Percentiles rank a stretch among this genome's conserved stretches.
Conservation (phyloP, 257 asterid genomes). For the Verbascum thapsus region DNA sequence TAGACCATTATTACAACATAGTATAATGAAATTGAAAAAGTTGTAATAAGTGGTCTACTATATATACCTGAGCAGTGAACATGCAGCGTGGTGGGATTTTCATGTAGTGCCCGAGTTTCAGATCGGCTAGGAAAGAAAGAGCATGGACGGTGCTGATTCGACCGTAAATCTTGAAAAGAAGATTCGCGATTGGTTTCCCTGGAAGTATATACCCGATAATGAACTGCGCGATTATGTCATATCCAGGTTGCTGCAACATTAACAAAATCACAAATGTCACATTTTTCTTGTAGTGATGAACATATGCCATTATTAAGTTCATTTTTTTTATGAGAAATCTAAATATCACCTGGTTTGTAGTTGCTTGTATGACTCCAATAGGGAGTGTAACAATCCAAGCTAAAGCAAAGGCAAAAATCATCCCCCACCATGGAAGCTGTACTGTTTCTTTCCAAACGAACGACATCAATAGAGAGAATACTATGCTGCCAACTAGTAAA, state of each 20-base stretch:
- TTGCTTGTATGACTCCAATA: constrained; percentile 91
- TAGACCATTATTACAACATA: too few species aligned
- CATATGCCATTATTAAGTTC: too few species aligned
- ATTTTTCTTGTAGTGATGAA: too few species aligned
- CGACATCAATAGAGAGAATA: constrained; percentile 61
- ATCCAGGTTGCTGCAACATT: constrained; percentile 86
- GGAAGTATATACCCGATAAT: constrained; percentile 84
- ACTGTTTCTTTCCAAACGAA: constrained; percentile 79
- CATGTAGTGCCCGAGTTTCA: constrained; percentile 96
- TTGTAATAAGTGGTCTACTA: background rate
- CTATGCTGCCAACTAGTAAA: constrained; percentile 64
- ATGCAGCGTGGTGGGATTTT: constrained; percentile 92
- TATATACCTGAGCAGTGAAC: constrained; percentile 91
- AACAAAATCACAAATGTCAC: background rate
- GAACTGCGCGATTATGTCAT: constrained; percentile 91
- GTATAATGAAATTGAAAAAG: background rate
- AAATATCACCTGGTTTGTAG: constrained; percentile 77
- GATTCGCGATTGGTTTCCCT: constrained; percentile 89
- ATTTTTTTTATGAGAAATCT: background rate
- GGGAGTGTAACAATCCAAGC: constrained; percentile 93
- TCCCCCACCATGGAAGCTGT: constrained; percentile 96
- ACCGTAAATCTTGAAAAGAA: constrained; percentile 94
- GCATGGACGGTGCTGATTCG: constrained; percentile 85
- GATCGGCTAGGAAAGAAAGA: constrained; percentile 87
- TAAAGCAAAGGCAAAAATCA: constrained; percentile 77